A percentile compares a stretch with the other conserved stretches of the same genome.
Conservation (phyloP, 2,329 filamentous ascomycete genomes). For the Beauveria sp. region DNA sequence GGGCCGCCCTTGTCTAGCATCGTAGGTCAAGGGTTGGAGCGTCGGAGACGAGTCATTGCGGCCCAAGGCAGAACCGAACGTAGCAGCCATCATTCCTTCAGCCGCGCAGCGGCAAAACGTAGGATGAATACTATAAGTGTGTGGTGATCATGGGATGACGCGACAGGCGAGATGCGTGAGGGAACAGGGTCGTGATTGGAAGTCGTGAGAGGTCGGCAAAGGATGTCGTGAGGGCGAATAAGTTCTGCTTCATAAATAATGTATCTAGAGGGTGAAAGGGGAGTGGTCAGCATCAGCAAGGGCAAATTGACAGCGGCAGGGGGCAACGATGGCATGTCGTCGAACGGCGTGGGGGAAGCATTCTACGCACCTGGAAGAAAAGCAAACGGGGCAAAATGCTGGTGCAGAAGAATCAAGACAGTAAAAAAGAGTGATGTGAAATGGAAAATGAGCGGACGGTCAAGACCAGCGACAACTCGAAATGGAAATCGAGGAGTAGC, state of each 20-base stretch:
- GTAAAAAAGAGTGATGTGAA: constrained; percentile 21
- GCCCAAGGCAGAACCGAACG: constrained; percentile 30
- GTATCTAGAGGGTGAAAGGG: constrained; percentile 10
- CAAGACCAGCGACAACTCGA: constrained; percentile 49
- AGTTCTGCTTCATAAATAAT: constrained; percentile 14
- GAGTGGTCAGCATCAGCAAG: neutral
- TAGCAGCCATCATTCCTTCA: constrained; percentile 35
- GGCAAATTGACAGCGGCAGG: constrained; percentile 2
- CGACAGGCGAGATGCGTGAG: constrained; percentile 14
- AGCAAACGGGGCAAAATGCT: constrained; percentile 16
- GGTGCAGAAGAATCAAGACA: constrained; percentile 17
- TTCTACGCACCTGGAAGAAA: constrained; percentile 16
- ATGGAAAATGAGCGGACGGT: constrained; percentile 49
- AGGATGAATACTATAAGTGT: constrained; percentile 18
- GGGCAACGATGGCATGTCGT: neutral
- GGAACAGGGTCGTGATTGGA: constrained; percentile 8
- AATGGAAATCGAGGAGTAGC: constrained; percentile 36
- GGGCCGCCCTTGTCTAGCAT: neutral
- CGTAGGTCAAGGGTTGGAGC: constrained; percentile 9
- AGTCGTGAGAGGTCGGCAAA: constrained; percentile 2
- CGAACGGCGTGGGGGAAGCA: neutral
- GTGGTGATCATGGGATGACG: constrained; percentile 32
- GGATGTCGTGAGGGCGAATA: constrained; percentile 10
- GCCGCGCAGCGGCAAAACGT: constrained; percentile 44
- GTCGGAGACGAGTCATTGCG: constrained; percentile 21